phyloP scores from a whole-genome alignment of 768 basidiomycete genomes.

The Flagelloscypha sp. region DNA sequence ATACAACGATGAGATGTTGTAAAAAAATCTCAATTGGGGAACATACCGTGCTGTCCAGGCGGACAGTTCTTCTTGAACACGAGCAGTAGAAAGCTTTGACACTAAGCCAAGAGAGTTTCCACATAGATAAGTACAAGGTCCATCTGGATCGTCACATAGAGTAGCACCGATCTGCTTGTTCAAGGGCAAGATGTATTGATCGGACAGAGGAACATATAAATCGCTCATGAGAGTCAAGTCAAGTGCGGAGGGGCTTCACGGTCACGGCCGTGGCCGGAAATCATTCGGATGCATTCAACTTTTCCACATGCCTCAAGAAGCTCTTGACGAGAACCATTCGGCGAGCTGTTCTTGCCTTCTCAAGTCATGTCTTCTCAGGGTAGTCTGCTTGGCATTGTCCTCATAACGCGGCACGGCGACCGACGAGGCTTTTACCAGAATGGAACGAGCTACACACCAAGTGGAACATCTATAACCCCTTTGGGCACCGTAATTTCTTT shows the following conservation, averaged over 20 bases:
- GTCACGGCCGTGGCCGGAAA: too few species aligned
- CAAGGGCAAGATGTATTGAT: constrained; percentile 51
- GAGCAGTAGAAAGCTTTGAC: constrained; percentile 59
- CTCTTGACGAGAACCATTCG: too few species aligned
- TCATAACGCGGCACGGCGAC: constrained; percentile 53
- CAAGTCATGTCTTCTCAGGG: constrained; percentile 18
- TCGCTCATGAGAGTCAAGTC: too few species aligned
- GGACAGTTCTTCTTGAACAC: constrained; percentile 75
- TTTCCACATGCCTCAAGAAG: too few species aligned
- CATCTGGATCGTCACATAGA: constrained; percentile 23
- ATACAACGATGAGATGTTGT: constrained; percentile 10
- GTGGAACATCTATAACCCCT: constrained; percentile 54
- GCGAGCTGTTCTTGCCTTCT: too few species aligned
- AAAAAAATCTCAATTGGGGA: constrained; percentile 11
- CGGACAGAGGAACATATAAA: constrained; percentile 40
- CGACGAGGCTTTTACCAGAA: constrained; percentile 60
- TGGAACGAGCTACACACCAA: constrained; percentile 48
- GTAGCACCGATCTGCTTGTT: constrained; percentile 42
- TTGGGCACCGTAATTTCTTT: constrained; percentile 47
- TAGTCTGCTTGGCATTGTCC: constrained; percentile 45
- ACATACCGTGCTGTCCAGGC: constrained; percentile 72
- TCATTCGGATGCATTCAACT: too few species aligned
- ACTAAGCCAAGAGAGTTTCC: constrained; percentile 91
- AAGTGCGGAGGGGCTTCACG: too few species aligned
- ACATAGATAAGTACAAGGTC: constrained; percentile 81